These are phyloP conservation scores for Trichopus zeylanicus DNA, from an alignment of 116 monocot species.

Conservation along the genomic window DNA sequence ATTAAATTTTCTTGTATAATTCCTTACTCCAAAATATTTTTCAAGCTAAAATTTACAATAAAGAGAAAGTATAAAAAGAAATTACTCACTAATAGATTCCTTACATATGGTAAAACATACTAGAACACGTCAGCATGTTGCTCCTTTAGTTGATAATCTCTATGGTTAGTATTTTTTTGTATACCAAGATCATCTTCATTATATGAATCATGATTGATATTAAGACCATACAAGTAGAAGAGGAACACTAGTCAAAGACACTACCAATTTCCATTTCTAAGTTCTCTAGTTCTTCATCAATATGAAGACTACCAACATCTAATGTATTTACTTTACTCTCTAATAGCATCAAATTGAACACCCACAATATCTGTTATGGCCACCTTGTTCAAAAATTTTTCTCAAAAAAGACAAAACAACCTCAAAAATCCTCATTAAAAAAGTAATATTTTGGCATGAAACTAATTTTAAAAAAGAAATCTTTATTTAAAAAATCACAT, in stretches of 20 bases:
- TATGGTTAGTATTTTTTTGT: slow-evolving; percentile 89
- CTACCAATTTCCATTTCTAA: slow-evolving; percentile 68
- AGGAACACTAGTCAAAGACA: slow-evolving; percentile 92
- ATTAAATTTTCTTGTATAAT: neutral
- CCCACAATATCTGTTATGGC: slow-evolving; percentile 16
- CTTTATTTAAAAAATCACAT: no score
- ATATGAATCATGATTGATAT: slow-evolving; percentile 81
- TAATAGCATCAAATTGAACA: slow-evolving; percentile 10
- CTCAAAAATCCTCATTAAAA: no score
- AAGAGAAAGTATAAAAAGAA: slow-evolving; percentile 6
- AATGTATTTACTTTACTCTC: slow-evolving; percentile 7
- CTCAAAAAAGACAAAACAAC: no score
- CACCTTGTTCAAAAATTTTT: no score
- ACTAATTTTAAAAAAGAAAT: no score
- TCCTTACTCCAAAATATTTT: neutral
- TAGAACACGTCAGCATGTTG: slow-evolving; percentile 99
- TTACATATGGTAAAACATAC: slow-evolving; percentile 94
- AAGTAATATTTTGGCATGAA: no score
- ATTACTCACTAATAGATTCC: slow-evolving; percentile 66
- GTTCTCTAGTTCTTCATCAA: slow-evolving; percentile 58
- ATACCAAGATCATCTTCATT: slow-evolving; percentile 91
- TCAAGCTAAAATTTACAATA: neutral
- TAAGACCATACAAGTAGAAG: slow-evolving; percentile 93
- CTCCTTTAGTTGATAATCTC: slow-evolving; percentile 95
- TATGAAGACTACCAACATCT: no score